Conservation (phyloP, 148 eudicot genomes). For the Bassia scoparia region DNA sequence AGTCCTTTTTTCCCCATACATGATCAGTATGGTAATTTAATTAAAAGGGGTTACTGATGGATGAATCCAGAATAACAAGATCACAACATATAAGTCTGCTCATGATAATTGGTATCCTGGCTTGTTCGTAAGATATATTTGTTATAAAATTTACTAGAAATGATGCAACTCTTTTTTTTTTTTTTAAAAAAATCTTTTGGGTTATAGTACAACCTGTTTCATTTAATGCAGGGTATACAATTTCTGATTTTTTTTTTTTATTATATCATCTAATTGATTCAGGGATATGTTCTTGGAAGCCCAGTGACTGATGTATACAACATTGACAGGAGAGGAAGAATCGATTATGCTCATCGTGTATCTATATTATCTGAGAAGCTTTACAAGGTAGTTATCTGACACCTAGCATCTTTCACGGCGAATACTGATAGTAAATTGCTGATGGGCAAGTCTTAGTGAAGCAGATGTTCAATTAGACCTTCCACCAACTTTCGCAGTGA, state of each 20-base stretch:
- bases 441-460: background rate
- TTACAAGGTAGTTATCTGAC: background rate
- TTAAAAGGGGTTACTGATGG: too few relatives aligned
- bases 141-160: too few relatives aligned
- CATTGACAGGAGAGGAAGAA: background rate
- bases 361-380: conserved; percentile 9
- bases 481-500: background rate
- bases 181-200: too few relatives aligned
- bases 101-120: too few relatives aligned
- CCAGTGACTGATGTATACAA: background rate
- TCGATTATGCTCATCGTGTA: conserved; percentile 4
- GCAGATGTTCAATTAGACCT: background rate
- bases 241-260: too few relatives aligned
- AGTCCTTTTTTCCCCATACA: background rate
- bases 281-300: conserved; percentile 15
- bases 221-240: too few relatives aligned
- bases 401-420: background rate
- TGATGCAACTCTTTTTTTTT: too few relatives aligned
- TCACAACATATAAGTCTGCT: too few relatives aligned
- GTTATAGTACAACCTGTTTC: too few relatives aligned
- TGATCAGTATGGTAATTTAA: too few relatives aligned
- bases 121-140: too few relatives aligned
- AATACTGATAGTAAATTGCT: background rate
- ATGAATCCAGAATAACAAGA: too few relatives aligned
- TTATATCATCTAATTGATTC: background rate